Conservation (phyloP, 768 basidiomycete species). For the Favolaschia claudopus region DNA sequence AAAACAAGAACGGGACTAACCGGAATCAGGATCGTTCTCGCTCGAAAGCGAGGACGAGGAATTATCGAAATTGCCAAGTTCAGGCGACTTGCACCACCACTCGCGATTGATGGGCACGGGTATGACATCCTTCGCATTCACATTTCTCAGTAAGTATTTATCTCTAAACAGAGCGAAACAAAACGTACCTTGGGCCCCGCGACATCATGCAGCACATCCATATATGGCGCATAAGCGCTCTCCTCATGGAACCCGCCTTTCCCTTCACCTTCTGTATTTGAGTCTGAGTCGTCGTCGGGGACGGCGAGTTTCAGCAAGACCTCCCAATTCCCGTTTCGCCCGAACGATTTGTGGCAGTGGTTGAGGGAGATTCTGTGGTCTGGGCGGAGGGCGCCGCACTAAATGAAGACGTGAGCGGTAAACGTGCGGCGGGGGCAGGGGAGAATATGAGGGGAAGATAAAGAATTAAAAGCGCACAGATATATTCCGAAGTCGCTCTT, state of each 20-base stretch:
- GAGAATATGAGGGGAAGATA: no score
- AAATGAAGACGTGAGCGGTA: neutral
- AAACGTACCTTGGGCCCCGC: neutral
- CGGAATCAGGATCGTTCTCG: no score
- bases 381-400: neutral
- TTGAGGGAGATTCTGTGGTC: neutral
- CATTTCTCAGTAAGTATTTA: no score
- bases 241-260: constrained; percentile 2
- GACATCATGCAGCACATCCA: neutral
- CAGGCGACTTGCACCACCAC: neutral
- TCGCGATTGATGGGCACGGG: constrained; percentile 3
- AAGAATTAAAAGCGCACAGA: no score
- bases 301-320: neutral
- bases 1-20: no score
- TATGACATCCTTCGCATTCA: neutral
- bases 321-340: constrained; percentile 1
- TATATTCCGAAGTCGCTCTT: neutral
- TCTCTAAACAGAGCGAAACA: neutral
- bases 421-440: neutral
- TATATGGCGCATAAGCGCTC: constrained; percentile 1
- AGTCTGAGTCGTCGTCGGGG: no score
- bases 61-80: neutral
- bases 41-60: no score
- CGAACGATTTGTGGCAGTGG: neutral
- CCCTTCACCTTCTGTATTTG: neutral